Evolutionary conservation across 1,139 yeast genomes (phyloP).

Genomic region (Yamadazyma triangularis): DNA sequence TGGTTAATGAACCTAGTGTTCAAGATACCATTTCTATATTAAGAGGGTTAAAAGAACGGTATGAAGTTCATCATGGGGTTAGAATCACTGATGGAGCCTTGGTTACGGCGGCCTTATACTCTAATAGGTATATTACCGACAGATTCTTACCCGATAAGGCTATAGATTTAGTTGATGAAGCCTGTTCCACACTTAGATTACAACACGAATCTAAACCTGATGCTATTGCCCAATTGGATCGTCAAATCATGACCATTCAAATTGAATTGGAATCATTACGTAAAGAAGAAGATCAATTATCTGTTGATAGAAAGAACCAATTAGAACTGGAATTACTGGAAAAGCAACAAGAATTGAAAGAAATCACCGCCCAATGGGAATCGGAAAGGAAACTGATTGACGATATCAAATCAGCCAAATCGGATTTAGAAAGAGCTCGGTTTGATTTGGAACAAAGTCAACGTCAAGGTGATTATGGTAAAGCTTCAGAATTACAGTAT

Average conservation of each 20-base stretch:
- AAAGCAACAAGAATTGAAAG: slow-evolving; percentile 60
- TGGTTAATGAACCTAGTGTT: slow-evolving; percentile 86
- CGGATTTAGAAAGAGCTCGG: slow-evolving; percentile 78
- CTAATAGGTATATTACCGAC: slow-evolving; percentile 89
- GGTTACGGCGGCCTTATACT: slow-evolving; percentile 88
- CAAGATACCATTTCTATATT: slow-evolving; percentile 88
- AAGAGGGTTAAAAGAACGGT: slow-evolving; percentile 88
- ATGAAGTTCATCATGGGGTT: slow-evolving; percentile 99
- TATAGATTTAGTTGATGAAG: slow-evolving; percentile 93
- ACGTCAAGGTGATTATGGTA: slow-evolving; percentile 79
- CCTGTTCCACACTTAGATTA: slow-evolving; percentile 87
- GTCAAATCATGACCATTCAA: slow-evolving; percentile 88
- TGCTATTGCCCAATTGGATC: slow-evolving; percentile 82
- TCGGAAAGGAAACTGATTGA: slow-evolving; percentile 73
- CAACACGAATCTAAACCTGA: slow-evolving; percentile 98
- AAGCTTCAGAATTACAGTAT: slow-evolving; percentile 87
- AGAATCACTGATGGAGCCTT: slow-evolving; percentile 88
- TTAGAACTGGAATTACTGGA: slow-evolving; percentile 61
- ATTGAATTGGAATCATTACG: slow-evolving; percentile 90
- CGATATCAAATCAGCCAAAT: slow-evolving; percentile 70
- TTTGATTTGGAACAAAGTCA: slow-evolving; percentile 79
- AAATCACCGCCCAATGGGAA: slow-evolving; percentile 84
- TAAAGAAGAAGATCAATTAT: slow-evolving; percentile 85
- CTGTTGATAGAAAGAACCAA: slow-evolving; percentile 64
- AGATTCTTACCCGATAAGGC: slow-evolving; percentile 94